Evolutionary conservation across 108 stramenopile species (phyloP), one percentile per base, ranked within the genome.

Genomic region (Asterionellopsis glacialis): DNA sequence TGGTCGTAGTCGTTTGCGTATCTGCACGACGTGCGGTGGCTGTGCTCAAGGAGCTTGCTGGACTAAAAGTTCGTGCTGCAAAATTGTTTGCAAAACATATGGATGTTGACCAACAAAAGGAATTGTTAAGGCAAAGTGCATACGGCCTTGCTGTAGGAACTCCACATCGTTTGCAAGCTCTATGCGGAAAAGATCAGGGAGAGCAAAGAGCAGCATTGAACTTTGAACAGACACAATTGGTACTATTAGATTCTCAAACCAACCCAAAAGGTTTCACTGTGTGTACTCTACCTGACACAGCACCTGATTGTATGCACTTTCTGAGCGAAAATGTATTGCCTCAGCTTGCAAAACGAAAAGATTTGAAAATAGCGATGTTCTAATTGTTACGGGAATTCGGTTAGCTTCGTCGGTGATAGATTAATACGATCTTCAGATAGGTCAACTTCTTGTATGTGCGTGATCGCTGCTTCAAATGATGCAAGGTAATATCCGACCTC

Each of bases 401-500:
- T 2, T 47, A 47, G 16, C 18, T 47, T 21, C 2, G 1, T 19
- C 18, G 45, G 9, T 9, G 45, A 16, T 16, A 47, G 7, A 33
- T 33, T 33, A 33, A 33, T 33, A 33, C 33, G 25, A 6, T 57
- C 39, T 11, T 69, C 76, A 2, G 79, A 65, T 14, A 89, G 60
- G 55, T 91, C 82, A 0, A 91, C 51, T 55, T 94, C 89, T 26
- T 79, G 75, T 51, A 96, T 84, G 61, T 94, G 86, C 25, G 73
- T 74, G 41, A 96, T 72, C 4, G 90, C 88, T n/a, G 95, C 95
- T 55, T 92, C 78, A 50, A 91, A 91, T 7, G 83, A 89, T 22
- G 95, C 86, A 9, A 94, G 57, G 57, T 91, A 96, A 57, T 96
- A 96, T 9, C 95, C 95, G 21, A 82, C 77, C 67, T 96, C 95